phyloP scores from a whole-genome alignment of 352 stramenopile genomes.

The Phytophthora sp. region DNA sequence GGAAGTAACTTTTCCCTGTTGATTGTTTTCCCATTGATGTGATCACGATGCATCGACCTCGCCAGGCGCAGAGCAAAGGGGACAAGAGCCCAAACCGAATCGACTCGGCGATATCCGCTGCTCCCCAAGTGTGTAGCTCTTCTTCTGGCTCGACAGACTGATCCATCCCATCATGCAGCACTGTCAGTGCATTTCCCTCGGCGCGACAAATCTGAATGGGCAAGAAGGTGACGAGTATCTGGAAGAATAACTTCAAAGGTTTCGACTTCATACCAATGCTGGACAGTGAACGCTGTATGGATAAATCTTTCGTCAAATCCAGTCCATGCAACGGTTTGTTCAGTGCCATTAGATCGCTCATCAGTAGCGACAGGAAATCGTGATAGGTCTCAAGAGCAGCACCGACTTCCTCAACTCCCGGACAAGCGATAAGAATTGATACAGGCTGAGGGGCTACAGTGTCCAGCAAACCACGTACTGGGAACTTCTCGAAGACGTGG shows the following conservation, averaged over 20 bases:
- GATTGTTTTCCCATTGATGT: slow-evolving; percentile 79
- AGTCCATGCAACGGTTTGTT: slow-evolving; percentile 51
- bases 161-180: slow-evolving; percentile 57
- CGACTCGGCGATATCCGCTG: slow-evolving; percentile 53
- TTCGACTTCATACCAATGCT: slow-evolving; percentile 11
- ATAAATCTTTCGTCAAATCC: slow-evolving; percentile 30
- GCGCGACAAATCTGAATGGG: slow-evolving; percentile 79
- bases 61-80: slow-evolving; percentile 48
- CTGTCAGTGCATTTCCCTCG: slow-evolving; percentile 57
- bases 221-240: slow-evolving; percentile 65
- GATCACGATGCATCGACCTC: slow-evolving; percentile 50
- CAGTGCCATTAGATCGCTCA: slow-evolving; percentile 42
- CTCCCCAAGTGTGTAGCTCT: slow-evolving; percentile 28
- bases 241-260: slow-evolving; percentile 40
- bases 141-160: slow-evolving; percentile 31
- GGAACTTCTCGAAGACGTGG: slow-evolving; percentile 68
- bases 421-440: slow-evolving; percentile 18
- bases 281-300: slow-evolving; percentile 3
- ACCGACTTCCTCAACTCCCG: background rate
- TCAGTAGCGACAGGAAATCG: slow-evolving; percentile 44
- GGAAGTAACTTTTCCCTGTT: slow-evolving; percentile 81
- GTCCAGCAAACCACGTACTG: slow-evolving; percentile 38
- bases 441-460: background rate
- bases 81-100: slow-evolving; percentile 58
- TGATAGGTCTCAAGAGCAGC: slow-evolving; percentile 19